Conservation (phyloP, 768 basidiomycete species). For the Peribolospora kevripleyi region DNA sequence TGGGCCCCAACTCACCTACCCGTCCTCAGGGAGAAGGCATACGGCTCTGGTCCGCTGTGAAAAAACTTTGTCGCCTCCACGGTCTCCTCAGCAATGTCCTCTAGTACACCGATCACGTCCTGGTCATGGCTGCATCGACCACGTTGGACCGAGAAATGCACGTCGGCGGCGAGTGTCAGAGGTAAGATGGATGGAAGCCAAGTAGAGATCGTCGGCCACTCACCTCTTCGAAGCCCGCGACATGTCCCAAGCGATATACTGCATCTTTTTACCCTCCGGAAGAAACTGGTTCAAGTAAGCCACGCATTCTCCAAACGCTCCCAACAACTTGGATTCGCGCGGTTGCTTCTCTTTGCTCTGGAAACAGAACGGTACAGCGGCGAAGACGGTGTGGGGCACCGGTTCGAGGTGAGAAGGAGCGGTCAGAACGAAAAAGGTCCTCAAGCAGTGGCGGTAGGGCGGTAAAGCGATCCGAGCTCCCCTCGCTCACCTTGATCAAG, state of each 20-base stretch:
- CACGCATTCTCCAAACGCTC: conserved; percentile 79
- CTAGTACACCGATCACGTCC: conserved; percentile 82
- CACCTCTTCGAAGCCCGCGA: conserved; percentile 79
- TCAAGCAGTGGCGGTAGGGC: not conserved
- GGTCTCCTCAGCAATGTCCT: conserved; percentile 81
- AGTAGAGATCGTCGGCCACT: conserved; percentile 6
- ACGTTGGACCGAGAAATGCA: not conserved
- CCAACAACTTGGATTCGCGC: conserved; percentile 67
- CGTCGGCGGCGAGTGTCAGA: not conserved
- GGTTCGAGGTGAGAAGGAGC: not conserved
- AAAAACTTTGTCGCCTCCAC: conserved; percentile 83
- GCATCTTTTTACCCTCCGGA: conserved; percentile 59
- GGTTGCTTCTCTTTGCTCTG: conserved; percentile 24
- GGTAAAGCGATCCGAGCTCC: no score
- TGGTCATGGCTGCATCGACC: conserved; percentile 48
- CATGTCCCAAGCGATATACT: conserved; percentile 93
- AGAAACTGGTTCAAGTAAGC: conserved; percentile 85
- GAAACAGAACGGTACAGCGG: no score
- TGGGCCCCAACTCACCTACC: not conserved
- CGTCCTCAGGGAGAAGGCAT: conserved; percentile 29
- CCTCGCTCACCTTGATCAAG: conserved; percentile 68
- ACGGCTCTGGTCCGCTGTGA: conserved; percentile 73
- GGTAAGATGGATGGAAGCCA: conserved; percentile 3
- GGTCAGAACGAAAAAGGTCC: not conserved
- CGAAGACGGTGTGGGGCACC: not conserved